Percentiles rank a stretch among this genome's conserved stretches.
Evolutionary conservation across 2,329 filamentous ascomycete species (phyloP).

Genomic region (Colletotrichum sp.): DNA sequence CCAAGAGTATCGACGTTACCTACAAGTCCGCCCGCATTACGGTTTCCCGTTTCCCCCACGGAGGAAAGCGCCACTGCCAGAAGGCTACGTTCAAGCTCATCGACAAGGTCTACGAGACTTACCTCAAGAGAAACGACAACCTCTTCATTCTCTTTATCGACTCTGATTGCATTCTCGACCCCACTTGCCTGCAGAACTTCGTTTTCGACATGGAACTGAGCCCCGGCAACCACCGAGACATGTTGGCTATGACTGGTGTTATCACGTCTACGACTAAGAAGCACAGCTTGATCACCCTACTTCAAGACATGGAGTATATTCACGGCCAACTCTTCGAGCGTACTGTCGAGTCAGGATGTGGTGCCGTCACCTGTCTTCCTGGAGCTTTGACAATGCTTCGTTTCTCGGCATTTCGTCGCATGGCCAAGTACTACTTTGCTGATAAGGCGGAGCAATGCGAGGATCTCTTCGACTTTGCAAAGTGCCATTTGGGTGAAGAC

Average conservation of each 20-base stretch:
- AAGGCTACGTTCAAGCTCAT: constrained; percentile 93
- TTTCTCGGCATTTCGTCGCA: constrained; percentile 93
- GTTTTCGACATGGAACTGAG: constrained; percentile 99
- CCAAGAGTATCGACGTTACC: constrained; percentile 86
- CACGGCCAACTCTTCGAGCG: constrained; percentile 96
- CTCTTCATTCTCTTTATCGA: constrained; percentile 97
- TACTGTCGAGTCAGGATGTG: constrained; percentile 92
- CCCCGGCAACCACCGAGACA: constrained; percentile 87
- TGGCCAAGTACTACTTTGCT: constrained; percentile 98
- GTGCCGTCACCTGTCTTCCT: constrained; percentile 91
- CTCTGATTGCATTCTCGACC: constrained; percentile 93
- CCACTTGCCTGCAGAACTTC: constrained; percentile 93
- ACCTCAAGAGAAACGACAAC: constrained; percentile 86
- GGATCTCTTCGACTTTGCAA: constrained; percentile 95
- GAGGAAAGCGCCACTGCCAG: constrained; percentile 92
- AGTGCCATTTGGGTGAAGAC: constrained; percentile 94
- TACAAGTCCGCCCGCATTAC: constrained; percentile 87
- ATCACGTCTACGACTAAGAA: constrained; percentile 93
- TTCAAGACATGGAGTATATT: constrained; percentile 98
- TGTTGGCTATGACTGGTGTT: constrained; percentile 97
- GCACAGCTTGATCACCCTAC: constrained; percentile 85
- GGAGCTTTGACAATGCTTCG: constrained; percentile 95
- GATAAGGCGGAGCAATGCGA: constrained; percentile 96
- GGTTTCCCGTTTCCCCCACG: constrained; percentile 89
- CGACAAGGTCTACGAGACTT: constrained; percentile 88